These are phyloP conservation scores for Penicillium mononematosum DNA, from an alignment of 495 filamentous ascomycete genomes.

Conservation along the genomic window DNA sequence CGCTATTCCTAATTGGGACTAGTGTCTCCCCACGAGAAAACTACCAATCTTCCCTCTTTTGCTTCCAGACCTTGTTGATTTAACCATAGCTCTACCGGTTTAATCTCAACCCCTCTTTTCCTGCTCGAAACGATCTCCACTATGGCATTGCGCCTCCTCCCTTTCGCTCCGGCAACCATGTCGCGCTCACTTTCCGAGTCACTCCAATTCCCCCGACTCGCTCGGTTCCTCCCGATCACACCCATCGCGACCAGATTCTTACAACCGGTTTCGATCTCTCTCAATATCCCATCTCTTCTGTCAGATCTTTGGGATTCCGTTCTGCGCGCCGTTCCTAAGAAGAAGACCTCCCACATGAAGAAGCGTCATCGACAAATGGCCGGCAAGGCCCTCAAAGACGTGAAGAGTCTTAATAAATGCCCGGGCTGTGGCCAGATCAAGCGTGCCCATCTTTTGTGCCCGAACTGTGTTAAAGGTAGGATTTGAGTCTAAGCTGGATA, in stretches of 20 bases:
- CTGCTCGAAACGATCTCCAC: not conserved
- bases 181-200: slow-evolving; percentile 10
- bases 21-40: slow-evolving; percentile 34
- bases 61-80: slow-evolving; percentile 13
- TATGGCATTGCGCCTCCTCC: slow-evolving; percentile 27
- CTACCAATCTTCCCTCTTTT: slow-evolving; percentile 16
- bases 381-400: slow-evolving; percentile 89
- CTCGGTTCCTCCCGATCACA: slow-evolving; percentile 14
- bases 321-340: slow-evolving; percentile 92
- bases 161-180: slow-evolving; percentile 14
- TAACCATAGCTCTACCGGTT: slow-evolving; percentile 6
- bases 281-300: slow-evolving; percentile 58
- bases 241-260: slow-evolving; percentile 19
- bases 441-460: slow-evolving; percentile 82
- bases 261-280: slow-evolving; percentile 27
- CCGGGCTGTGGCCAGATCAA: slow-evolving; percentile 85
- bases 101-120: not conserved
- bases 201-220: slow-evolving; percentile 16
- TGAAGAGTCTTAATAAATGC: slow-evolving; percentile 80
- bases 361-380: slow-evolving; percentile 90
- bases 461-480: slow-evolving; percentile 73
- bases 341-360: slow-evolving; percentile 97
- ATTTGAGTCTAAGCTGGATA: slow-evolving; percentile 4
- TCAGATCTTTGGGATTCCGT: slow-evolving; percentile 87
- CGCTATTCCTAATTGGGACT: slow-evolving; percentile 35